Percentiles rank a stretch among this genome's conserved stretches.
phyloP scores from a whole-genome alignment of 345 rosid genomes.

The Linum tenue region DNA sequence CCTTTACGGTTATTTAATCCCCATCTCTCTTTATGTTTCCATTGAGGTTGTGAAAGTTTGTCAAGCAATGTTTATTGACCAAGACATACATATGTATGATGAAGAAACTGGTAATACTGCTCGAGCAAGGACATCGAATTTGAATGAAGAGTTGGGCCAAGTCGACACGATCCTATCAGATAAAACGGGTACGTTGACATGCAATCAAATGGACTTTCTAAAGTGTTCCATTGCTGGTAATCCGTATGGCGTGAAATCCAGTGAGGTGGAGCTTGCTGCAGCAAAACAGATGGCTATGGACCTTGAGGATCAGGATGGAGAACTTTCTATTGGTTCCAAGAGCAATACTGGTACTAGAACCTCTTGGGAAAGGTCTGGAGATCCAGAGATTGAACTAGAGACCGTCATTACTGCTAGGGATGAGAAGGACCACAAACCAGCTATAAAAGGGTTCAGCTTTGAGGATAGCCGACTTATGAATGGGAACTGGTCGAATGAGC shows the following conservation, averaged over 20 bases:
- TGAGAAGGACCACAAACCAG: constrained; percentile 33
- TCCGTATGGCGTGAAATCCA: constrained; percentile 58
- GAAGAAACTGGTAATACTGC: constrained; percentile 82
- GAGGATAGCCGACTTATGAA: constrained; percentile 69
- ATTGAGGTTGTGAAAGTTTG: constrained; percentile 94
- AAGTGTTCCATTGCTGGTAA: constrained; percentile 92
- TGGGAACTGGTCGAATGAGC: constrained; percentile 78
- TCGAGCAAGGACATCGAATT: constrained; percentile 85
- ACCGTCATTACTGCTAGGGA: constrained; percentile 39
- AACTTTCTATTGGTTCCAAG: constrained; percentile 26
- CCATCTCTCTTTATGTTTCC: constrained; percentile 92
- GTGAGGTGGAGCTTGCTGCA: constrained; percentile 89
- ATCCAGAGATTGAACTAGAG: constrained; percentile 69
- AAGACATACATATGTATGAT: constrained; percentile 80
- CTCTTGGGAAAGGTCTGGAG: constrained; percentile 35
- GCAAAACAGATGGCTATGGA: constrained; percentile 81
- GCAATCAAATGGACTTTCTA: constrained; percentile 98
- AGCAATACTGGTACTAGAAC: constrained; percentile 17
- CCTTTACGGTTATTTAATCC: constrained; percentile 94
- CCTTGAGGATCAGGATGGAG: constrained; percentile 52
- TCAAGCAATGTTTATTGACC: constrained; percentile 90
- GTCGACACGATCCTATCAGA: constrained; percentile 96
- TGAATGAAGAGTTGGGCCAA: constrained; percentile 97
- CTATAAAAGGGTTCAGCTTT: constrained; percentile 78
- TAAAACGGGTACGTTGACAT: constrained; percentile 96